phyloP scores from a whole-genome alignment of 2,329 filamentous ascomycete species.

The Alternaria triticimaculans region DNA sequence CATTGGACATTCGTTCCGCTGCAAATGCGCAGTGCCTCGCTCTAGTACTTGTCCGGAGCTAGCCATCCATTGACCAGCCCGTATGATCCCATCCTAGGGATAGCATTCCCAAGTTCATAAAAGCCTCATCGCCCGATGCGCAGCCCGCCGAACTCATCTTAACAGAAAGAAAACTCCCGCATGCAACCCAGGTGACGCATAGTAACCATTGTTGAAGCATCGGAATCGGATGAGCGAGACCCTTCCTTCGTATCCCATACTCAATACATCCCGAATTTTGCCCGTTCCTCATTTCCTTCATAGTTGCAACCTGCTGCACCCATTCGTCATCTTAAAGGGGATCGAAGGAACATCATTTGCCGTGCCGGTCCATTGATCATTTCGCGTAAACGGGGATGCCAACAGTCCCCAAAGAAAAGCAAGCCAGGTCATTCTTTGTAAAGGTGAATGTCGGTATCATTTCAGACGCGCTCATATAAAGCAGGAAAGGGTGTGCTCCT shows the following conservation, averaged over 20 bases:
- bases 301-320: slow-evolving; percentile 38
- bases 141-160: slow-evolving; percentile 34
- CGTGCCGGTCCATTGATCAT: slow-evolving; percentile 33
- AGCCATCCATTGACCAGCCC: slow-evolving; percentile 18
- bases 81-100: slow-evolving; percentile 11
- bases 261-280: slow-evolving; percentile 41
- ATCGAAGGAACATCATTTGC: slow-evolving; percentile 44
- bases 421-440: slow-evolving; percentile 44
- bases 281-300: slow-evolving; percentile 34
- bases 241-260: slow-evolving; percentile 39
- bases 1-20: slow-evolving; percentile 20
- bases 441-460: slow-evolving; percentile 47
- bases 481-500: slow-evolving; percentile 45
- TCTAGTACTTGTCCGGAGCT: slow-evolving; percentile 30
- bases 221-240: slow-evolving; percentile 29
- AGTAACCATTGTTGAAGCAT: slow-evolving; percentile 33
- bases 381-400: slow-evolving; percentile 36
- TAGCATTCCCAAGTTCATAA: slow-evolving; percentile 8
- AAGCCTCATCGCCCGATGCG: slow-evolving; percentile 24
- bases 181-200: slow-evolving; percentile 44
- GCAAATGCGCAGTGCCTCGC: slow-evolving; percentile 15
- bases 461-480: slow-evolving; percentile 49
- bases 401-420: slow-evolving; percentile 40
- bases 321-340: slow-evolving; percentile 34
- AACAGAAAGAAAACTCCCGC: slow-evolving; percentile 44